Evolutionary conservation across 2,329 filamentous ascomycete genomes (phyloP).

Genomic region (Sporothrix brunneoviolacea): DNA sequence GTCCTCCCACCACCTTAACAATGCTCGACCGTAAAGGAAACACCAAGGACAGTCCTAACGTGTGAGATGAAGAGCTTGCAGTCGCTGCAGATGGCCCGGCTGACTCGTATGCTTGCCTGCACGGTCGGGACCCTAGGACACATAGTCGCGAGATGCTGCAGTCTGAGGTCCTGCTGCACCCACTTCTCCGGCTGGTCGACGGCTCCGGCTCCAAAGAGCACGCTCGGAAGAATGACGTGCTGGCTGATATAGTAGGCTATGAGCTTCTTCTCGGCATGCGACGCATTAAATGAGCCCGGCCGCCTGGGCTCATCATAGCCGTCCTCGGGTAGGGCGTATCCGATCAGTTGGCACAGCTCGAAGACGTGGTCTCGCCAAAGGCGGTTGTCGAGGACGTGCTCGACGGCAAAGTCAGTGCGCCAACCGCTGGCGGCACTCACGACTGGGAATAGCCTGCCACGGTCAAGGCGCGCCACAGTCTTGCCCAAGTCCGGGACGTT

Average conservation of each 20-base stretch:
- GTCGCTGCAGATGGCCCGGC: not conserved
- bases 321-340: not conserved
- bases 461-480: not conserved
- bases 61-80: not conserved
- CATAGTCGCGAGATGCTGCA: not conserved
- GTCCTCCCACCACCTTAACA: not conserved
- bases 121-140: not conserved
- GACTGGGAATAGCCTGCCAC: not conserved
- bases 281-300: not conserved
- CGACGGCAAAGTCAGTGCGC: not conserved
- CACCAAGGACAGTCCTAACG: not conserved
- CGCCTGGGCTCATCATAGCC: not conserved
- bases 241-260: not conserved
- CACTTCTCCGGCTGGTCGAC: not conserved
- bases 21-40: not conserved
- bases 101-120: not conserved
- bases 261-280: slow-evolving; percentile 1
- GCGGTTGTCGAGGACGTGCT: not conserved
- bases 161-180: not conserved
- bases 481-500: not conserved
- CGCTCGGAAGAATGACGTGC: not conserved
- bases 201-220: not conserved
- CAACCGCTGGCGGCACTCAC: not conserved
- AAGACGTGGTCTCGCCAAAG: not conserved
- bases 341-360: slow-evolving; percentile 1